Conservation (phyloP, 2,329 filamentous ascomycete species). For the Talaromyces sp. region DNA sequence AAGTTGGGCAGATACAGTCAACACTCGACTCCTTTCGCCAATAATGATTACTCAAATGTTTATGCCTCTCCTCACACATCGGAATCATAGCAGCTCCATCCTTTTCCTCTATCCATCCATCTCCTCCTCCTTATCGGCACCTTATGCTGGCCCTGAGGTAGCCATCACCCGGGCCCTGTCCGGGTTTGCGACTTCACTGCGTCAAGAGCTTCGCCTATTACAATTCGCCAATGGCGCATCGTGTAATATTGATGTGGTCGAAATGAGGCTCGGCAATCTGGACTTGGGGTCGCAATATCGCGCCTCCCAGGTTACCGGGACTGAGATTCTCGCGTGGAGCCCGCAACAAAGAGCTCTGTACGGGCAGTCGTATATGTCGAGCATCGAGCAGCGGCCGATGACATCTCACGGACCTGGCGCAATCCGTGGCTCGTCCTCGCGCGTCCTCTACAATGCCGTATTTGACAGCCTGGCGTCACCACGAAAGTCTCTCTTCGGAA, state of each 20-base stretch:
- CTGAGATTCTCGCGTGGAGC: constrained; percentile 57
- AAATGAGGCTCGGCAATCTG: constrained; percentile 87
- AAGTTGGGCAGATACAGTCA: constrained; percentile 82
- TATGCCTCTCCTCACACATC: constrained; percentile 66
- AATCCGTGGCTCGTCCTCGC: constrained; percentile 61
- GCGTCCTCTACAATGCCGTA: constrained; percentile 77
- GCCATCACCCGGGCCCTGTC: constrained; percentile 81
- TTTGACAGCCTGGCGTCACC: constrained; percentile 73
- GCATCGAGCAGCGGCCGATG: constrained; percentile 36
- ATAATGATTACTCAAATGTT: constrained; percentile 86
- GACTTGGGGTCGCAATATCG: constrained; percentile 64
- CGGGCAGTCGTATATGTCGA: constrained; percentile 36
- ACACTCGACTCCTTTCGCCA: constrained; percentile 83
- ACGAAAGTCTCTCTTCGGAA: constrained; percentile 34
- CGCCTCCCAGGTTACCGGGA: constrained; percentile 35
- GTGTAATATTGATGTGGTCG: constrained; percentile 64
- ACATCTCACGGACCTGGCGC: constrained; percentile 32
- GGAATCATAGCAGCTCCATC: constrained; percentile 47
- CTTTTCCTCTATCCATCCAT: constrained; percentile 40
- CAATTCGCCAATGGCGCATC: constrained; percentile 26
- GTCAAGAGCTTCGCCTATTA: constrained; percentile 70
- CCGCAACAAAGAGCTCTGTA: constrained; percentile 49
- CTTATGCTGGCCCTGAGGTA: constrained; percentile 65
- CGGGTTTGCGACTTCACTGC: constrained; percentile 74
- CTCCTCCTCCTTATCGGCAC: constrained; percentile 38